Evolutionary conservation across 2,329 filamentous ascomycete species (phyloP).

Genomic region (Beauveria australis): DNA sequence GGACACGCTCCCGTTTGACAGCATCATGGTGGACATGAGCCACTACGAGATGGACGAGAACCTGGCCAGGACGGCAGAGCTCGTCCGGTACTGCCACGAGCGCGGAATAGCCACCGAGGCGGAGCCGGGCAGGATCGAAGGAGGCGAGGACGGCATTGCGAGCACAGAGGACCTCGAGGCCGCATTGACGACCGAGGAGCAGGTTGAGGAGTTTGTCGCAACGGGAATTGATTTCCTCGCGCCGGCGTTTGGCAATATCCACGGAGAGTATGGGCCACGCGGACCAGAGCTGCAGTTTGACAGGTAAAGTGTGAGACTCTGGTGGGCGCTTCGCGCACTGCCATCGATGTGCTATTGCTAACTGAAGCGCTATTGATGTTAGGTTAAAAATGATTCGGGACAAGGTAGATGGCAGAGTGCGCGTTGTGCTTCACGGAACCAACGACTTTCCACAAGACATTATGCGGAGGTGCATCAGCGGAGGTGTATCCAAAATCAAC

Average conservation of each 20-base stretch:
- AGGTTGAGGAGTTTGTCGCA: constrained; percentile 60
- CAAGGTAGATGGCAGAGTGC: background rate
- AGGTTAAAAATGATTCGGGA: background rate
- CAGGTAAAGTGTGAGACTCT: too few relatives aligned
- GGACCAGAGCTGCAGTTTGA: constrained; percentile 2
- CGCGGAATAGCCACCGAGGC: constrained; percentile 60
- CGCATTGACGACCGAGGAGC: constrained; percentile 56
- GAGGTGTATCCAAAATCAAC: constrained; percentile 40
- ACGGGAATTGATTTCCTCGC: constrained; percentile 71
- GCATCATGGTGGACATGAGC: constrained; percentile 71
- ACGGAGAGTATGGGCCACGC: constrained; percentile 57
- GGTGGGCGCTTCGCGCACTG: too few relatives aligned
- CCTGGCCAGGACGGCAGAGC: constrained; percentile 50
- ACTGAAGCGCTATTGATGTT: background rate
- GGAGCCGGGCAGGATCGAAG: constrained; percentile 57
- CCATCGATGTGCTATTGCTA: background rate
- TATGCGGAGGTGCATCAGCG: background rate
- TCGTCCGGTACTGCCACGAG: constrained; percentile 53
- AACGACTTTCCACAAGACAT: background rate
- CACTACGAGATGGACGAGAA: constrained; percentile 66
- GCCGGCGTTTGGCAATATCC: constrained; percentile 69
- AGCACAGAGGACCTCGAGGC: constrained; percentile 43
- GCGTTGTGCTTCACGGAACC: background rate
- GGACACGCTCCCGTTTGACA: constrained; percentile 52
- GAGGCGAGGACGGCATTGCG: constrained; percentile 63